Evolutionary conservation across 441 rosid species (phyloP).

Genomic region (Raphanus hybrid): DNA sequence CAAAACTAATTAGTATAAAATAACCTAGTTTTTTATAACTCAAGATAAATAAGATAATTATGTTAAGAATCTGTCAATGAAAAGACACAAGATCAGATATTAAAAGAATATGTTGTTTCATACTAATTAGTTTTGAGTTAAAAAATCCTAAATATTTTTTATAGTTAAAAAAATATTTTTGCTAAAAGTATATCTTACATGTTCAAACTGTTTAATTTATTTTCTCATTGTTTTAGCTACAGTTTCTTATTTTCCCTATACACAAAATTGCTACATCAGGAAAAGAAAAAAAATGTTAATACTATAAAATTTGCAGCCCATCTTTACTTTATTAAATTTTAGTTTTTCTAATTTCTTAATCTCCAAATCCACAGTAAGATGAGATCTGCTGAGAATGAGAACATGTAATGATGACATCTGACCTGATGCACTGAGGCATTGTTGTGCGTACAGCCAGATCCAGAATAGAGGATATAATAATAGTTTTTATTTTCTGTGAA

Average conservation of each 20-base stretch:
- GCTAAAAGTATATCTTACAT: background rate
- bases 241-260: background rate
- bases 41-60: background rate
- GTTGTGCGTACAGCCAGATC: constrained; percentile 24
- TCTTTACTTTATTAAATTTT: background rate
- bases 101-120: background rate
- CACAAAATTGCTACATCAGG: background rate
- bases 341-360: background rate
- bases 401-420: constrained; percentile 17
- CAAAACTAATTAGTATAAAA: too few relatives aligned
- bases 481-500: background rate
- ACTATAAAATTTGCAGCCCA: background rate
- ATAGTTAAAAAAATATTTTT: background rate
- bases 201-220: background rate
- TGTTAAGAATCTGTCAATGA: background rate
- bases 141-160: background rate
- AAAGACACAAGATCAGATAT: background rate
- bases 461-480: background rate
- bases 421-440: constrained; percentile 24
- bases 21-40: too few relatives aligned
- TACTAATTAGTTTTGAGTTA: background rate
- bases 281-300: background rate
- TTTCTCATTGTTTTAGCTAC: background rate
- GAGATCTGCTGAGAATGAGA: constrained; percentile 10
- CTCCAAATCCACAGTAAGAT: constrained; percentile 1